Evolutionary conservation across 192 early-diverging fungal genomes (phyloP).

Genomic region (Coemansia sp.): DNA sequence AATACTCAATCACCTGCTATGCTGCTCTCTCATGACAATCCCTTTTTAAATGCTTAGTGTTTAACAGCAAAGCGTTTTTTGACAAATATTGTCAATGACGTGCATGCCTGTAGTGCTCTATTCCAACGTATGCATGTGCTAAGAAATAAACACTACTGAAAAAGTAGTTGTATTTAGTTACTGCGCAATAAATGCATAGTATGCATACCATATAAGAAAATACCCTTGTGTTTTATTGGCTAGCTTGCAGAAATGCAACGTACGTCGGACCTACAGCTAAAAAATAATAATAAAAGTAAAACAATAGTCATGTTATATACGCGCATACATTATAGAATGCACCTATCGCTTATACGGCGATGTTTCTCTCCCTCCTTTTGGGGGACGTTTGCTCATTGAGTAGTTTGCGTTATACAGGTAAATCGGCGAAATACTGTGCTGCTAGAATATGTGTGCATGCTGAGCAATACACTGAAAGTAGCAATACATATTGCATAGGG

Average conservation of each 20-base stretch:
- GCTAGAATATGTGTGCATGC: conserved; percentile 18
- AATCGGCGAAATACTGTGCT: conserved; percentile 4
- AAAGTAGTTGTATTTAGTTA: conserved; percentile 20
- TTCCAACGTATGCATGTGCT: background rate
- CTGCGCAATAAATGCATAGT: conserved; percentile 43
- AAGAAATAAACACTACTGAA: background rate
- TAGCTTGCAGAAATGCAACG: conserved; percentile 10
- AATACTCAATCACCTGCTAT: background rate
- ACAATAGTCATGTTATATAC: conserved; percentile 23
- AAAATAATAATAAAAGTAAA: background rate
- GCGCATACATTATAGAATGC: conserved; percentile 19
- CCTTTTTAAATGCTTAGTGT: background rate
- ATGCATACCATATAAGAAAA: conserved; percentile 10
- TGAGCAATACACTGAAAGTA: conserved; percentile 5
- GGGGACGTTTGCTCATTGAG: conserved; percentile 1
- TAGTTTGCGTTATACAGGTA: conserved; percentile 6
- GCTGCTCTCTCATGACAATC: background rate
- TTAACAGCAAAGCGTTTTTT: background rate
- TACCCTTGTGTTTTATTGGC: background rate
- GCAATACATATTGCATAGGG: conserved; percentile 9
- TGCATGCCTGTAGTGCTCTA: background rate
- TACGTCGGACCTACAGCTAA: background rate
- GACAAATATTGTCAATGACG: background rate
- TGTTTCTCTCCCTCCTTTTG: background rate
- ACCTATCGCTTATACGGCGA: conserved; percentile 3